Percentiles rank a stretch among this genome's conserved stretches.
These are phyloP conservation scores for Luffa acutangula DNA, from an alignment of 306 rosid species.

Conservation along the genomic window DNA sequence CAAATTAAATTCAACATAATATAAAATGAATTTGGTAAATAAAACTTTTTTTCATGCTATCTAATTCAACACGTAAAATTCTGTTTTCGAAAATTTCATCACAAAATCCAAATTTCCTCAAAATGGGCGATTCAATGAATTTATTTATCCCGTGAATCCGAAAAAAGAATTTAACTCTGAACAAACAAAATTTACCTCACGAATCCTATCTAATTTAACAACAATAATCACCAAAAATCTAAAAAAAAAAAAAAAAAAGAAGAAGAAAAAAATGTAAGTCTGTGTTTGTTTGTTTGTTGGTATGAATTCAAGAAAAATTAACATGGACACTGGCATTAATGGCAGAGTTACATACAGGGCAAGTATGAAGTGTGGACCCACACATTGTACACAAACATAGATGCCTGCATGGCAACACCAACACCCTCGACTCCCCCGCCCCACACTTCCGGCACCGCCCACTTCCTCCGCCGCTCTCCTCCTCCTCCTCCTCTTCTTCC, in stretches of 20 bases:
- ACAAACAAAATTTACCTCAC: too few species aligned
- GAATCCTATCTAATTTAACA: too few species aligned
- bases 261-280: not conserved
- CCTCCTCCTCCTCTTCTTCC: not conserved
- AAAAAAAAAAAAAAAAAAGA: not conserved
- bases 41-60: too few species aligned
- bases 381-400: conserved; percentile 68
- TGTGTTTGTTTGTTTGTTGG: not conserved
- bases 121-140: too few species aligned
- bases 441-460: conserved; percentile 54
- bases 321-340: conserved; percentile 74
- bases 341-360: conserved; percentile 67
- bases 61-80: too few species aligned
- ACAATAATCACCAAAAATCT: not conserved
- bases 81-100: too few species aligned
- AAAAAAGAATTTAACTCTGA: too few species aligned
- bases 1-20: too few species aligned
- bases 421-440: conserved; percentile 53
- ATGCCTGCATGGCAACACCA: conserved; percentile 85
- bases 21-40: too few species aligned
- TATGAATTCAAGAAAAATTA: conserved; percentile 42
- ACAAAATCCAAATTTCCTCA: too few species aligned
- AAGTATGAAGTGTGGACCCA: conserved; percentile 58
- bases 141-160: too few species aligned
- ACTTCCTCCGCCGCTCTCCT: not conserved